phyloP scores from a whole-genome alignment of 202 grass and related monocot species.

The Panicum virgatum region DNA sequence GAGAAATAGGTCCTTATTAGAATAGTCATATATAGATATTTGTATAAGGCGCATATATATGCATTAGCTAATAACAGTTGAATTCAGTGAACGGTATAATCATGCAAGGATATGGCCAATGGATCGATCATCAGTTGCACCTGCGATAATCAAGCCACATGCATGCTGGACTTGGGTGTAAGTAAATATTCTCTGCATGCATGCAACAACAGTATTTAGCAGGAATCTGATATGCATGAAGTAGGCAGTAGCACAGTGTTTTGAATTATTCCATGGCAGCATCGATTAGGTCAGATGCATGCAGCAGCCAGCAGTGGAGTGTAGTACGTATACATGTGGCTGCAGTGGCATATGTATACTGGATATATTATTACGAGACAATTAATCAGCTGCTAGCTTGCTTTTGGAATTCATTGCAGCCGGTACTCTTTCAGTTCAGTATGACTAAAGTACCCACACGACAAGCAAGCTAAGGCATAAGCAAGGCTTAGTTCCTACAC shows the following conservation, averaged over 20 bases:
- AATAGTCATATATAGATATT: too few relatives aligned
- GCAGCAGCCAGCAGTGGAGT: not conserved
- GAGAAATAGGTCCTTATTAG: too few relatives aligned
- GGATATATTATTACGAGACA: not conserved
- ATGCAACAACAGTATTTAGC: not conserved
- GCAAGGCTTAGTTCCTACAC: too few relatives aligned
- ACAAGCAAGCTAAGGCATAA: too few relatives aligned
- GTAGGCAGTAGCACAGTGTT: not conserved
- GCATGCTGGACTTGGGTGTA: not conserved
- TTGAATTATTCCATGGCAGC: slow-evolving; percentile 21
- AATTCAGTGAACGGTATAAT: not conserved
- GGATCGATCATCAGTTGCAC: not conserved
- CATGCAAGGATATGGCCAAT: not conserved
- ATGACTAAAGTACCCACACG: not conserved
- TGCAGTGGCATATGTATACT: not conserved
- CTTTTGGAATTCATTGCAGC: not conserved
- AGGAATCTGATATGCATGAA: not conserved
- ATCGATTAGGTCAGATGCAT: not conserved
- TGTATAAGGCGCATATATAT: too few relatives aligned
- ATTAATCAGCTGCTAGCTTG: not conserved
- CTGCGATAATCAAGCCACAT: not conserved
- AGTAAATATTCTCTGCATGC: not conserved
- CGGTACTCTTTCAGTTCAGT: not conserved
- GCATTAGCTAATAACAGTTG: not conserved
- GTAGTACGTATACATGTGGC: not conserved